Evolutionary conservation across 305 asterid species (phyloP).

Genomic region (Solanum hybrid): DNA sequence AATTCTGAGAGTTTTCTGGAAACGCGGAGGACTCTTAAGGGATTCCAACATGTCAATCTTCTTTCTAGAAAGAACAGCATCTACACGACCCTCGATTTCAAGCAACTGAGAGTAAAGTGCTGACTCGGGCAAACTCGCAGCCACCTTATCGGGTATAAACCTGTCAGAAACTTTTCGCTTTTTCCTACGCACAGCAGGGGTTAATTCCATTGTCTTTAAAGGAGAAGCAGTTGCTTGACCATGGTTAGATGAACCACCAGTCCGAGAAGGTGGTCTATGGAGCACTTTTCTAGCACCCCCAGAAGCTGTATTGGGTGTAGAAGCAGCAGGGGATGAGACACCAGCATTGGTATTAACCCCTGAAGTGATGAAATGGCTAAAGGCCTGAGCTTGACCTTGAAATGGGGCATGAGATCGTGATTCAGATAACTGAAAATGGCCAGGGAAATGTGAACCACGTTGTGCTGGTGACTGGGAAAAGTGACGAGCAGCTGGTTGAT

Average conservation of each 20-base stretch:
- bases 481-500: slow-evolving; percentile 30
- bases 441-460: slow-evolving; percentile 45
- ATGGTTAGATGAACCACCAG: slow-evolving; percentile 57
- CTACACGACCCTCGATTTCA: slow-evolving; percentile 65
- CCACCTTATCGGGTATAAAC: slow-evolving; percentile 52
- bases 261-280: slow-evolving; percentile 67
- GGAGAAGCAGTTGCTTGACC: slow-evolving; percentile 54
- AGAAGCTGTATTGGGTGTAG: slow-evolving; percentile 36
- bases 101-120: slow-evolving; percentile 69
- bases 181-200: slow-evolving; percentile 71
- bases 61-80: slow-evolving; percentile 62
- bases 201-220: slow-evolving; percentile 84
- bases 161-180: slow-evolving; percentile 63
- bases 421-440: slow-evolving; percentile 54
- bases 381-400: slow-evolving; percentile 33
- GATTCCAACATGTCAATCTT: slow-evolving; percentile 46
- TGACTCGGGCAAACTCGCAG: slow-evolving; percentile 63
- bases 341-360: slow-evolving; percentile 19
- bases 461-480: slow-evolving; percentile 37
- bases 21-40: slow-evolving; percentile 25
- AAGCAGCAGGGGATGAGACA: slow-evolving; percentile 37
- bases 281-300: slow-evolving; percentile 32
- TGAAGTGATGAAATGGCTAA: slow-evolving; percentile 15
- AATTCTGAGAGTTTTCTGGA: slow-evolving; percentile 46
- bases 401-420: slow-evolving; percentile 9